These are phyloP conservation scores for Crepidotus variabilis DNA, from an alignment of 768 basidiomycete genomes.

Conservation along the genomic window DNA sequence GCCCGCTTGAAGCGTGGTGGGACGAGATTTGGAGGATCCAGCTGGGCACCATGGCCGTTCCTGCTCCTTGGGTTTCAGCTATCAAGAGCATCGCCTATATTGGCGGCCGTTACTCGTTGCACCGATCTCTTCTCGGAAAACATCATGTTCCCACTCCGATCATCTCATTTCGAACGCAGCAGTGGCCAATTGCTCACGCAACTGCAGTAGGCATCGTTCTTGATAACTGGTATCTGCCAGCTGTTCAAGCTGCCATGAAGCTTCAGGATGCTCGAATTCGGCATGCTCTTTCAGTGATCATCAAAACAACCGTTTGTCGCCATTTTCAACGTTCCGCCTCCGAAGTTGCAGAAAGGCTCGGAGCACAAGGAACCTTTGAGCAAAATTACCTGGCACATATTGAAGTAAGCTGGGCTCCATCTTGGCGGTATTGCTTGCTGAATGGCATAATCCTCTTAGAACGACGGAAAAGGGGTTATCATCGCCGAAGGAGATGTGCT, in stretches of 20 bases:
- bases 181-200: slow-evolving; percentile 53
- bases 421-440: slow-evolving; percentile 9
- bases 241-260: slow-evolving; percentile 33
- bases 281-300: slow-evolving; percentile 52
- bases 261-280: slow-evolving; percentile 42
- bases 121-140: slow-evolving; percentile 47
- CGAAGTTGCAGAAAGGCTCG: slow-evolving; percentile 60
- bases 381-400: slow-evolving; percentile 57
- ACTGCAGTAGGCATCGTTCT: slow-evolving; percentile 50
- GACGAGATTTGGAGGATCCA: slow-evolving; percentile 52
- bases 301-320: slow-evolving; percentile 51
- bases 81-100: slow-evolving; percentile 54
- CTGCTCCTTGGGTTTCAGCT: slow-evolving; percentile 45
- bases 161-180: slow-evolving; percentile 61
- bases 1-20: slow-evolving; percentile 50
- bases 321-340: slow-evolving; percentile 49
- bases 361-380: slow-evolving; percentile 64
- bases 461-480: slow-evolving; percentile 53
- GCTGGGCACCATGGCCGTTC: slow-evolving; percentile 49
- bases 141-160: slow-evolving; percentile 42
- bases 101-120: slow-evolving; percentile 54
- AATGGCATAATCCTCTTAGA: slow-evolving; percentile 21
- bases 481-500: slow-evolving; percentile 56
- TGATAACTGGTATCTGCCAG: slow-evolving; percentile 41
- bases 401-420: slow-evolving; percentile 33